Base-by-base conservation (phyloP, 2,329 filamentous ascomycete genomes). In the Volutella citrinella region DNA sequence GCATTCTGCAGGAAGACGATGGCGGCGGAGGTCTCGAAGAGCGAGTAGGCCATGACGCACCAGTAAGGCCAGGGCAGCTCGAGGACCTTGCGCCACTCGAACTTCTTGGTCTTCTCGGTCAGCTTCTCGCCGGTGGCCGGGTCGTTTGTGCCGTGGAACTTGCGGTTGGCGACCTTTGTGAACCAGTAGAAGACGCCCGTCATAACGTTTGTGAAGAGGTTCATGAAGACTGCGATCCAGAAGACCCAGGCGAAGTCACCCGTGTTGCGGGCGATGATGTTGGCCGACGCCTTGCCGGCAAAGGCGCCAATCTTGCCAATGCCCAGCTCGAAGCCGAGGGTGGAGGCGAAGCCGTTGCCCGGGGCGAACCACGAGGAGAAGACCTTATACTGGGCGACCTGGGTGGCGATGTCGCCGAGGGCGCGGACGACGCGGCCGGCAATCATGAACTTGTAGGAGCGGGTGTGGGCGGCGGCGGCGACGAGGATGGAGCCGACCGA, bases 281-380 rank as follows among this genome's bases (percentile, higher is more conserved):
- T 81, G 4, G 77, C 75, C 0, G 76, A 76, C 0, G 74, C 66
- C 43, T 78, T 77, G 10, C 78, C 78, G 2, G 78, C 72, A 36
- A 82, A 80, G 0, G 68, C 69, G 3, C 78, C 77, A 8, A 82
- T 72, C 52, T 80, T 81, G 13, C 75, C 75, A 32, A 82, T 69
- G 1, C 69, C 75, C 0, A 82, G 62, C 50, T 82, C 78, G 5
- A 82, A 71, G 0, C 69, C 78, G 0, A 82, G 62, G 0, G 77
- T 82, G 0, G 76, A 77, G 0, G 34, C 78, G 48, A 82, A 82
- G 3, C 78, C 78, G 36, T 75, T 69, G 7, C 66, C 76, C 0
- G 78, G 78, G 0, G 77, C 66, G 41, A 82, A 82, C 78, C 78
- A 82, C 0, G 74, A 78, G 1, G 74, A 78, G 46, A 82, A 82